phyloP scores from a whole-genome alignment of 805 yeast genomes.

The Suhomyces xylopsoci region DNA sequence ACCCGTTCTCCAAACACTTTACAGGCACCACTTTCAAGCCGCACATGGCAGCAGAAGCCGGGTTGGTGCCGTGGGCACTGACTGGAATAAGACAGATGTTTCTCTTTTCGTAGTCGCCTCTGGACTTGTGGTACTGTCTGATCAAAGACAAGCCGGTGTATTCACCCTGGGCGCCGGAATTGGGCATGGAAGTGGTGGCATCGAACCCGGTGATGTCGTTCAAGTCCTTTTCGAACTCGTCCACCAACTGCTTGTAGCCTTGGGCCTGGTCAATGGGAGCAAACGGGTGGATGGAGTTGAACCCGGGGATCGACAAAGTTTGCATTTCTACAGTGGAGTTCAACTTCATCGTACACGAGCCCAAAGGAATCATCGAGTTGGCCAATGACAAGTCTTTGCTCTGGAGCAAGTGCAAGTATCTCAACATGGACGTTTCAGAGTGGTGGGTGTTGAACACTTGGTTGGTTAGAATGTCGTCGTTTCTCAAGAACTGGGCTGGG shows the following conservation, averaged over 20 bases:
- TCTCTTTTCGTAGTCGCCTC: conserved; percentile 65
- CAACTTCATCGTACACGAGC: conserved; percentile 97
- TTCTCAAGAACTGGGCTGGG: conserved; percentile 50
- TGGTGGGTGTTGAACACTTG: conserved; percentile 84
- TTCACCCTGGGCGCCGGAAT: conserved; percentile 99
- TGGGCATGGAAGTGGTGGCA: conserved; percentile 90
- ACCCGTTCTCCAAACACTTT: conserved; percentile 81
- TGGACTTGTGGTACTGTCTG: conserved; percentile 65
- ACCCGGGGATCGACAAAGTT: conserved; percentile 93
- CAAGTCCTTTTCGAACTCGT: conserved; percentile 77
- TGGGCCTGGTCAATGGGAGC: conserved; percentile 85
- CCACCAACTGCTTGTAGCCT: conserved; percentile 76
- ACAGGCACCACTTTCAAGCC: conserved; percentile 92
- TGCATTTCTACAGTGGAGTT: conserved; percentile 94
- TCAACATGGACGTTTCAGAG: conserved; percentile 90
- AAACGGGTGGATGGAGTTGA: conserved; percentile 85
- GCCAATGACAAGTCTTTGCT: conserved; percentile 87
- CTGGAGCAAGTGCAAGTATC: conserved; percentile 85
- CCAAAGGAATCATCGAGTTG: conserved; percentile 94
- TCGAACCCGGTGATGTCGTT: conserved; percentile 92
- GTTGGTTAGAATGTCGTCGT: conserved; percentile 60
- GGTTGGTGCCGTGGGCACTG: conserved; percentile 97
- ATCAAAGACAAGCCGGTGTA: conserved; percentile 90
- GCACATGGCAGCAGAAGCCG: conserved; percentile 97
- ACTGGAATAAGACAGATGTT: conserved; percentile 93